Evolutionary conservation across 441 rosid genomes (phyloP), one percentile per base, ranked within the genome.

Genomic region (Gossypium davidsonii): DNA sequence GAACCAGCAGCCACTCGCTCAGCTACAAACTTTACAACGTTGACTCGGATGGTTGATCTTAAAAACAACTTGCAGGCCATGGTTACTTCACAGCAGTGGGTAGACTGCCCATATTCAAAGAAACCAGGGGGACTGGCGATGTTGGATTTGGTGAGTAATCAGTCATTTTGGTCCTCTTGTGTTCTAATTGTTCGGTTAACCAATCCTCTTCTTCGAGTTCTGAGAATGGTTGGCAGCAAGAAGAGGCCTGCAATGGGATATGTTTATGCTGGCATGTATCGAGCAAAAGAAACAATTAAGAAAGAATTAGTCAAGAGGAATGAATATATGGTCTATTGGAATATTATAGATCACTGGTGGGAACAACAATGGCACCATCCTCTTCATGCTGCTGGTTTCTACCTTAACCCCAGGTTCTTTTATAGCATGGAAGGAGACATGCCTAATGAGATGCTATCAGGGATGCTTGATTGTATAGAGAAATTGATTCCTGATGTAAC

Each of bases 11-110:
- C 75, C 37, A 84, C 91, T 64, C 84, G 77, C 52, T 84, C 86
- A 14, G 90, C 95, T 6, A 86, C 99, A 5, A 87, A 86, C 83
- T 95, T 95, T 66, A 77, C 86, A n/a, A 85, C 91, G 1, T 75
- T 90, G 85, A 82, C 77, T 70, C 80, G 86, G 73, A 78, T 93
- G 79, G 81, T 85, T 2, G 86, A 86, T 70, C 83, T 86, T 5
- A 91, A 90, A 68, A 86, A 80, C 20, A 85, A 84, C 75, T 78
- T 95, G 76, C 93, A 93, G 76, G 79, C 84, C 4, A 95, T 95
- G 99, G 90, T 91, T 66, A 85, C 92, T 74, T 93, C 99, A 7
- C 85, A 86, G 51, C 98, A 95, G 79, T 93, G 99, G 99, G 76
- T 85, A 68, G 91, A 91, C 49, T 88, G 87, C 76, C 85, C 80